A percentile compares a stretch with the other conserved stretches of the same genome.
Evolutionary conservation across 2,329 filamentous ascomycete species (phyloP).

Genomic region (Colletotrichum incanum): DNA sequence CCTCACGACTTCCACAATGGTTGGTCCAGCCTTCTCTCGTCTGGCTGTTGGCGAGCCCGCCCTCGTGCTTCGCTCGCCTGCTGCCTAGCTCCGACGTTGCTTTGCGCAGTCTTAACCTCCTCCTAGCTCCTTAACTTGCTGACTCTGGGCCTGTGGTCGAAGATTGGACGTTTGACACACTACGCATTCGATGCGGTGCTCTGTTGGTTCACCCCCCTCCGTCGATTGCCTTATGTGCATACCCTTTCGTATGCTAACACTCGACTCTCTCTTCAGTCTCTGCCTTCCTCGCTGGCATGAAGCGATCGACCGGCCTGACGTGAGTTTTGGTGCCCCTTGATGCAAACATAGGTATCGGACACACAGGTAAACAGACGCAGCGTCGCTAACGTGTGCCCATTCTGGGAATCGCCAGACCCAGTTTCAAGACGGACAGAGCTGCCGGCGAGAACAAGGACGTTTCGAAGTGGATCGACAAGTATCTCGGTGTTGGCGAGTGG

Average conservation of each 20-base stretch:
- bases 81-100: slow-evolving; percentile 28
- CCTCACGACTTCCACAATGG: slow-evolving; percentile 28
- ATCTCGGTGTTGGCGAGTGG: slow-evolving; percentile 95
- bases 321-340: slow-evolving; percentile 70
- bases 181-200: slow-evolving; percentile 97
- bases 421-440: slow-evolving; percentile 89
- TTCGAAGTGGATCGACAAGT: slow-evolving; percentile 91
- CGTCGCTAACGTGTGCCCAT: slow-evolving; percentile 62
- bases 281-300: slow-evolving; percentile 95
- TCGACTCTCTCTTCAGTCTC: slow-evolving; percentile 74
- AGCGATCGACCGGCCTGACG: slow-evolving; percentile 97
- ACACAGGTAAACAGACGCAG: slow-evolving; percentile 1
- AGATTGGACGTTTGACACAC: slow-evolving; percentile 94
- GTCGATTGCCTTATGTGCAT: neutral
- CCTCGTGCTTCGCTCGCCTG: slow-evolving; percentile 31
- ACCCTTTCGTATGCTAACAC: slow-evolving; percentile 21
- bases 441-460: slow-evolving; percentile 85
- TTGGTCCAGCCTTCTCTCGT: slow-evolving; percentile 28
- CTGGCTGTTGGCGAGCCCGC: slow-evolving; percentile 34
- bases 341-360: slow-evolving; percentile 11
- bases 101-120: slow-evolving; percentile 59
- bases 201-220: slow-evolving; percentile 73
- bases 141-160: slow-evolving; percentile 78
- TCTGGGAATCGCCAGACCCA: slow-evolving; percentile 71
- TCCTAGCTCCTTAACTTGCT: slow-evolving; percentile 76